Evolutionary conservation across 2,329 filamentous ascomycete genomes (phyloP), one percentile per base, ranked within the genome.

Genomic region (Venturiaceae sp.): DNA sequence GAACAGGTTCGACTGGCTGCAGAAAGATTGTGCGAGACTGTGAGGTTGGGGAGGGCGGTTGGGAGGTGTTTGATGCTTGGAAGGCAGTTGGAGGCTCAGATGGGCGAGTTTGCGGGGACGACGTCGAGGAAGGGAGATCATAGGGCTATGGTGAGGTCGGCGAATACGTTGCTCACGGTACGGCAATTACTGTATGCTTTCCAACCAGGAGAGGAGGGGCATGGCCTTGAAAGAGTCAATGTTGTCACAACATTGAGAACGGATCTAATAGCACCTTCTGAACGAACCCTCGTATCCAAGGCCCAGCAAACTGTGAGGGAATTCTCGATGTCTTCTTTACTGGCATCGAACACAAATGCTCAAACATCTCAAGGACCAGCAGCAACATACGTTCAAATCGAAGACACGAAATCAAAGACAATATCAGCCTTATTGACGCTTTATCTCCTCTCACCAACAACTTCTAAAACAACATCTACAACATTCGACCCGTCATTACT

Each of bases 61-160:
- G 85, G 83, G 46, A 80, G 92, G 55, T 92, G 88, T 67, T 77
- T 97, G 44, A 86, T 88, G 66, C 77, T 97, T 2, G 91, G 90
- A 0, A 79, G 92, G 47, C 90, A 95, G 74, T 80, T 99, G 11
- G 90, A 97, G 69, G 81, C 88, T n/a, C 88, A 95, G 69, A 81
- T 95, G 67, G 77, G 82, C 0, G 91, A 95, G 70, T 76, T 89
- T 5, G 79, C 77, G 2, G 74, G 77, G 2, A 70, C 74, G 16
- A 66, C 64, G 5, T 32, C 64, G 64, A 60, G 67, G 30, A 79
- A 75, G 59, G 86, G 90, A 64, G 89, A 94, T 63, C 86, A 92
- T 65, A 79, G 84, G 46, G 87, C 88, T 1, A 80, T 96, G 66
- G 83, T 95, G n/a, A 81, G 90, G 46, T 94, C 90, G 55, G 84